Base-by-base conservation (phyloP, 2,329 filamentous ascomycete species). In the Epichloe elymi region DNA sequence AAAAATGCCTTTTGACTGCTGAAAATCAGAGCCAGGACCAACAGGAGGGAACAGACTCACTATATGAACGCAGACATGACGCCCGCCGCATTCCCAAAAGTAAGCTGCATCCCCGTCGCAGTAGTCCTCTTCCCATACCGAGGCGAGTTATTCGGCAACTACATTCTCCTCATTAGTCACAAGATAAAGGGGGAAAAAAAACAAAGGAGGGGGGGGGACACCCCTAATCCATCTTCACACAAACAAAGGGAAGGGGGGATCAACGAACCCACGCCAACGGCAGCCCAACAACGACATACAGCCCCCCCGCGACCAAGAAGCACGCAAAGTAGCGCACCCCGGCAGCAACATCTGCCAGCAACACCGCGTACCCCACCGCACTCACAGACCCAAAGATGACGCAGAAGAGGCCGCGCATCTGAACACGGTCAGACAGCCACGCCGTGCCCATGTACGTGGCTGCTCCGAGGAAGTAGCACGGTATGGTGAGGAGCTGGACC, bases 111-210 rank as follows among this genome's bases (percentile, higher is more conserved):
- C 0, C 83, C 85, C 1, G 79, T 86, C 0, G 82, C 83, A 0
- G 83, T 85, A 0, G 85, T 85, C 35, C 86, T 73, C 64, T 89
- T 90, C 10, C 85, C 85, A 57, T 88, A 90, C 7, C 86, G 73
- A 1, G 86, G 86, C 15, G 77, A 75, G 53, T 88, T 89, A 17
- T 76, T 81, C 0, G 83, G 76, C 39, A 83, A 58, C 67, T 69
- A 35, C 14, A 12, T 10, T 7, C 11, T 35, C 20, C 6, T 30
- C 40, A 37, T 45, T 17, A 50, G 48, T 26, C 36, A 23, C 8
- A 10, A 2, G 1, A 17, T 15, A 14, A n/a, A 40, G 6, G 5
- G 6, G 6, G 0, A 39, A 6, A 30, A 30, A 33, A 39, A n/a
- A 23, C n/a, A n/a, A n/a, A n/a, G n/a, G n/a, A n/a, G n/a, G n/a